Evolutionary conservation across 2,329 filamentous ascomycete genomes (phyloP), one percentile per base, ranked within the genome.

Genomic region (Aphanoascus verrucosus): DNA sequence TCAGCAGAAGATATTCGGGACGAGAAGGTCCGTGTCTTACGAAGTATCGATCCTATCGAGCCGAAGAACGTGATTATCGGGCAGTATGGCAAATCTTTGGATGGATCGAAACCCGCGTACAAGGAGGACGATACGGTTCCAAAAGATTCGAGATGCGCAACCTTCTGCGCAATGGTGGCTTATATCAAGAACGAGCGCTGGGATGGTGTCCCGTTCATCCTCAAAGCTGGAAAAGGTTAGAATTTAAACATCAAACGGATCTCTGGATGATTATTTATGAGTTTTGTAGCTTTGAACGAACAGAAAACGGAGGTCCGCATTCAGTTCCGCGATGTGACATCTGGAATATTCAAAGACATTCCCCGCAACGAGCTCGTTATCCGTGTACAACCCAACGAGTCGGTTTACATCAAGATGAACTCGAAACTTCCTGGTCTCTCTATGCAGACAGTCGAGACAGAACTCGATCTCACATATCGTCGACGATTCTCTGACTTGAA

Each of bases 351-450:
- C 78, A 97, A 97, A 81, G 91, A 98, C 70, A 98, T 98, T 67
- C 94, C 93, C 56, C 86, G 94, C 62, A 98, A 98, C 77, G 93
- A 98, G 76, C 85, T 98, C 61, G 93, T 98, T 65, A 96, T 98
- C 77, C 90, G 93, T 62, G 94, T 98, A 60, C 93, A 98, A 77
- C 93, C 93, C 64, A 98, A 98, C 76, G 93, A 98, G 80, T 94
- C 88, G 69, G 90, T 98, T 62, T 98, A 98, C 77, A 94, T 97
- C 73, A 98, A 98, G 83, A 98, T 98, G 93, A 98, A 98, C 84
- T 97, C 91, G 31, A 98, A 98, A 80, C 79, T 98, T 56, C 94
- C 93, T 17, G 93, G 93, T 64, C 78, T 98, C 65, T 97, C 89
- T 77, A 98, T 97, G 90, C 93, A 98, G 79, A 98, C 93, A 11